Evolutionary conservation across 495 filamentous ascomycete genomes (phyloP), one percentile per base, ranked within the genome.

Genomic region (Penicillium riverlandense): DNA sequence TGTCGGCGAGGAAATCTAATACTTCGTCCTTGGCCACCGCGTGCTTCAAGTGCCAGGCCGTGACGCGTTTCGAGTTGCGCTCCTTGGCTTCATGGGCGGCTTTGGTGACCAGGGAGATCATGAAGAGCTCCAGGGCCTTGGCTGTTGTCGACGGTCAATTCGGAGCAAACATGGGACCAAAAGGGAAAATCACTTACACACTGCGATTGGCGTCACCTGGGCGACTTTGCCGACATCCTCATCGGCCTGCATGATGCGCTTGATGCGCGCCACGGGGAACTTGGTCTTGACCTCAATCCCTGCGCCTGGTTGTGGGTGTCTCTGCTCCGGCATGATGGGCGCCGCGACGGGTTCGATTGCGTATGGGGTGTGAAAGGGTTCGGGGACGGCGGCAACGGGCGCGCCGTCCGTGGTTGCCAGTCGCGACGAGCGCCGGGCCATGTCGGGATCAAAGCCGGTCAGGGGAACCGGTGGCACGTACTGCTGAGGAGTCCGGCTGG

Each of bases 181-280:
- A 36, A 11, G 40, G n/a, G 30, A 33, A 29, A 8, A 12, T 8
- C 8, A 82, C 78, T 46, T 77, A 83, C 89, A 88, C 40, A 96
- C 90, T 38, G 86, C 90, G 54, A 94, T 90, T 2, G 90, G 90
- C 6, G 90, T 95, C 15, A 96, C 91, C 66, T 97, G 94, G 7
- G 92, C 89, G 4, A 99, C 94, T 69, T 99, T 99, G 34, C 92
- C 92, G 2, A 99, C 90, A 66, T 99, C 92, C 57, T 99, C 92
- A 58, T 99, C 92, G 7, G 92, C 92, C 65, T 99, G 92, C 92
- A 99, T 97, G 49, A 99, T 97, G 41, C 92, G 84, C 78, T 99
- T 99, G 64, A 97, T 99, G 39, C 92, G 80, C 45, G 92, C 92
- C 29, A 96, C 95, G 4, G 92, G 92, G 56, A 99, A 99, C 50